A percentile compares a stretch with the other conserved stretches of the same genome.
Conservation (phyloP, 1,139 yeast genomes). For the Arxiozyma slooffiae region DNA sequence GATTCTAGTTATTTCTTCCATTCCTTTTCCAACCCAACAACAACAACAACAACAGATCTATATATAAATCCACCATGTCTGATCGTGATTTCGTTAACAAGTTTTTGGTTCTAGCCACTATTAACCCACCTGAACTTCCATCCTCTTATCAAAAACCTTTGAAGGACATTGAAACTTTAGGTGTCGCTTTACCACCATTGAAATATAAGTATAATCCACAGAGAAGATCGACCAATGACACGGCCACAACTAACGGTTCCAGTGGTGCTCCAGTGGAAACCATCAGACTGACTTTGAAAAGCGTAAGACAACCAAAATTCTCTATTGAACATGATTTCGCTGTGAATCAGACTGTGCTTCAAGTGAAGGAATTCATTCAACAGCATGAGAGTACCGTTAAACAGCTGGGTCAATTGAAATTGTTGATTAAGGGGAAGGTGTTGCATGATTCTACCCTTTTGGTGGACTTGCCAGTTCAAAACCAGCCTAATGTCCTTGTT, state of each 20-base stretch:
- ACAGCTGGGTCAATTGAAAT: constrained; percentile 31
- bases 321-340: constrained; percentile 22
- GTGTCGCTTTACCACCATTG: constrained; percentile 31
- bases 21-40: constrained; percentile 18
- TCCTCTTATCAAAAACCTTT: constrained; percentile 25
- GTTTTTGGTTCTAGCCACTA: constrained; percentile 27
- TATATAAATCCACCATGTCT: too few relatives aligned
- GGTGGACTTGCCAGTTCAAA: constrained; percentile 16
- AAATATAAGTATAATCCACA: constrained; percentile 26
- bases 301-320: constrained; percentile 41
- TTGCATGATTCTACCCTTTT: constrained; percentile 35
- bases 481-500: constrained; percentile 18
- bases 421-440: constrained; percentile 42
- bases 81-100: constrained; percentile 24
- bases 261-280: neutral
- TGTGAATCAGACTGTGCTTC: constrained; percentile 31
- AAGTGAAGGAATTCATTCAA: constrained; percentile 31
- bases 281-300: constrained; percentile 32
- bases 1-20: constrained; percentile 26
- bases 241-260: neutral
- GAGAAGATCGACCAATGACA: constrained; percentile 4
- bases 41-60: constrained; percentile 27
- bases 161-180: constrained; percentile 24
- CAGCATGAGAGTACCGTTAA: constrained; percentile 24
- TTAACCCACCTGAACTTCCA: constrained; percentile 22